Base-by-base conservation (phyloP, 2,329 filamentous ascomycete genomes). In the Chalara sp. region DNA sequence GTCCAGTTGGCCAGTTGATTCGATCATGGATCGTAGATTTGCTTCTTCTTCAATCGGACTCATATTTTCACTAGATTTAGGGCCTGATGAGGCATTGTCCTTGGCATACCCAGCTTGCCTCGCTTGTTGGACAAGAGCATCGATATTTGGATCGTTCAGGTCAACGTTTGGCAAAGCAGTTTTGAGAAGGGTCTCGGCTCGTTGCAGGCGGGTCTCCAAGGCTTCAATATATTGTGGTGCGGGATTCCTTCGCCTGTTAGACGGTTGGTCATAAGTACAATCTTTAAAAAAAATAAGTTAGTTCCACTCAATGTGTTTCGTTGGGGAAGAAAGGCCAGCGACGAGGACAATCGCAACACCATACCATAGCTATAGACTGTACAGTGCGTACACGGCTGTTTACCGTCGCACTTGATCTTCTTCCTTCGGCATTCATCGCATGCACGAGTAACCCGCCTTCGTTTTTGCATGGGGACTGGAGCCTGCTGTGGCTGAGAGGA, bases 361-460 rank as follows among this genome's bases (percentile, higher is more conserved):
- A 65, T 78, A 96, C 93, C 92, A 75, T 99, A 99, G 67, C 90
- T 96, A 70, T 99, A 99, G 46, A 97, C 90, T 8, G 91, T 95
- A 68, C 93, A 99, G 69, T 97, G 93, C 0, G 91, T 96, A 70
- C 88, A 93, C 7, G 88, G 88, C 66, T 91, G 87, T 68, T 90
- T 89, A 59, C 87, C 87, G 66, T 91, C 87, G 61, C 87, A 92
- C 67, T 91, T 92, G 63, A 92, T 92, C 69, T 92, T 92, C 68
- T 92, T 92, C 59, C 87, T 79, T 51, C 87, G 79, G 65, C 87
- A 92, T 67, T 91, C 86, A 61, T 90, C 87, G 68, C 87, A 92
- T 40, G 87, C 87, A 61, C 88, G 77, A 21, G 87, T 91, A 43
- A 92, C 87, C 63, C 88, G 78, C 50, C 87, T 77, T 55, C 87